Conservation (phyloP, 1,284 basidiomycete genomes). For the Tetrapyrgos nigripes region DNA sequence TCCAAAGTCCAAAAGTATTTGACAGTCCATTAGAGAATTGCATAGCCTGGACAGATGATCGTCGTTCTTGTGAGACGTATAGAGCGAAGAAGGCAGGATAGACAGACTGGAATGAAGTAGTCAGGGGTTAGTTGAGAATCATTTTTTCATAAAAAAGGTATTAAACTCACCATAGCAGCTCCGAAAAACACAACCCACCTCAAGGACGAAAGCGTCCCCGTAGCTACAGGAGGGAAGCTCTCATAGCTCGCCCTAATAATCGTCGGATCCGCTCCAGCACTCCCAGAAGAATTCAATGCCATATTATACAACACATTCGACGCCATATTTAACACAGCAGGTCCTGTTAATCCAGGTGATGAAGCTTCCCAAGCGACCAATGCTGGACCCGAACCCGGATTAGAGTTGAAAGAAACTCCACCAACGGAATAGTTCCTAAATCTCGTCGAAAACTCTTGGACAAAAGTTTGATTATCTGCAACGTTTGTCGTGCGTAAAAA, state of each 20-base stretch:
- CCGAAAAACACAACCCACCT: slow-evolving; percentile 76
- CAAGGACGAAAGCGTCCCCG: slow-evolving; percentile 63
- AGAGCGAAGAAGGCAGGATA: slow-evolving; percentile 83
- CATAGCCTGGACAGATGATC: slow-evolving; percentile 78
- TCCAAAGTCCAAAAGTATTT: slow-evolving; percentile 76
- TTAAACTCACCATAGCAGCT: slow-evolving; percentile 62
- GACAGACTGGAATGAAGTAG: slow-evolving; percentile 53
- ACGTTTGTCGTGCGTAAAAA: slow-evolving; percentile 45
- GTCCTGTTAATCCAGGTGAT: slow-evolving; percentile 58
- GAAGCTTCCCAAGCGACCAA: slow-evolving; percentile 71
- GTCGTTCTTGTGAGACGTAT: slow-evolving; percentile 74
- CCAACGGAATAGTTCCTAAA: slow-evolving; percentile 60
- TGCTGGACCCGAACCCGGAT: slow-evolving; percentile 49
- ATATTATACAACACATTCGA: slow-evolving; percentile 70
- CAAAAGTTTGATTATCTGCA: slow-evolving; percentile 60
- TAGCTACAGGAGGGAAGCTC: slow-evolving; percentile 57
- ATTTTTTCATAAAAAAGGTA: neutral
- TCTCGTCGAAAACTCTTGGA: slow-evolving; percentile 52
- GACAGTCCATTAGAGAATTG: slow-evolving; percentile 80
- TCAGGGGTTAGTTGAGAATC: neutral
- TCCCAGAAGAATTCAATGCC: slow-evolving; percentile 56
- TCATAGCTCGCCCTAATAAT: slow-evolving; percentile 63
- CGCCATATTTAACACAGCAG: slow-evolving; percentile 68
- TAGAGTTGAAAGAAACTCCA: slow-evolving; percentile 63
- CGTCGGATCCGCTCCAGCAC: slow-evolving; percentile 37